Conservation (phyloP, 495 filamentous ascomycete species). For the Xylaria intraflava region DNA sequence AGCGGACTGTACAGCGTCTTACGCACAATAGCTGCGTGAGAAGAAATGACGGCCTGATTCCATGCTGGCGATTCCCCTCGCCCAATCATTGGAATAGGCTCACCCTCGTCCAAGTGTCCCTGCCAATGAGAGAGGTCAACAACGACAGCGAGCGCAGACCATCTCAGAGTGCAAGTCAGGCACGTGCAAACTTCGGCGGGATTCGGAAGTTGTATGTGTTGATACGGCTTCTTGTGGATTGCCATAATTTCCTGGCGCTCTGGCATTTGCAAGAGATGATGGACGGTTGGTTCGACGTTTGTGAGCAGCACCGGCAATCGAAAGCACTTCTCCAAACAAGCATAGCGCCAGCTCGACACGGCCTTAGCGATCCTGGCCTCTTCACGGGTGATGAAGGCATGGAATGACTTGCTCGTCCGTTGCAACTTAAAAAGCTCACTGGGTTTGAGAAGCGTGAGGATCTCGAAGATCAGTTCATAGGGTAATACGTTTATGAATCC, state of each 20-base stretch:
- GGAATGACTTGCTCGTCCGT: constrained; percentile 30
- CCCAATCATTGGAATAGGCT: constrained; percentile 45
- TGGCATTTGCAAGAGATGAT: constrained; percentile 27
- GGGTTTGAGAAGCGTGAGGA: constrained; percentile 38
- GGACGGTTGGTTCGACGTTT: constrained; percentile 31
- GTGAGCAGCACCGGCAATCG: constrained; percentile 37
- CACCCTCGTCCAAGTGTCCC: constrained; percentile 38
- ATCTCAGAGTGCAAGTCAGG: constrained; percentile 44
- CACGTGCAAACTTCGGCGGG: constrained; percentile 42
- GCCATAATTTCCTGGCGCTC: constrained; percentile 29
- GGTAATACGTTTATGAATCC: constrained; percentile 37
- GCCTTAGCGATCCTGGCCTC: constrained; percentile 31
- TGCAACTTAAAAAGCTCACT: constrained; percentile 41
- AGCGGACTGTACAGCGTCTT: constrained; percentile 38
- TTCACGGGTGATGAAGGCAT: constrained; percentile 34
- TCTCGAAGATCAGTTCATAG: constrained; percentile 41
- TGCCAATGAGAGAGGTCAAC: constrained; percentile 54
- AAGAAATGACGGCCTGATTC: constrained; percentile 38
- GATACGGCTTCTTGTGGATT: constrained; percentile 40
- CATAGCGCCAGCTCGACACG: constrained; percentile 39
- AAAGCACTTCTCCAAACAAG: constrained; percentile 42
- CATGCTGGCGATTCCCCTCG: constrained; percentile 38
- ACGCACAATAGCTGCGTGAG: constrained; percentile 34
- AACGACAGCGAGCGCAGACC: constrained; percentile 45
- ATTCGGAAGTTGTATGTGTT: constrained; percentile 41